Evolutionary conservation across 2,329 filamentous ascomycete species (phyloP), one percentile per base, ranked within the genome.

Genomic region (Aspergillus phoenicis): DNA sequence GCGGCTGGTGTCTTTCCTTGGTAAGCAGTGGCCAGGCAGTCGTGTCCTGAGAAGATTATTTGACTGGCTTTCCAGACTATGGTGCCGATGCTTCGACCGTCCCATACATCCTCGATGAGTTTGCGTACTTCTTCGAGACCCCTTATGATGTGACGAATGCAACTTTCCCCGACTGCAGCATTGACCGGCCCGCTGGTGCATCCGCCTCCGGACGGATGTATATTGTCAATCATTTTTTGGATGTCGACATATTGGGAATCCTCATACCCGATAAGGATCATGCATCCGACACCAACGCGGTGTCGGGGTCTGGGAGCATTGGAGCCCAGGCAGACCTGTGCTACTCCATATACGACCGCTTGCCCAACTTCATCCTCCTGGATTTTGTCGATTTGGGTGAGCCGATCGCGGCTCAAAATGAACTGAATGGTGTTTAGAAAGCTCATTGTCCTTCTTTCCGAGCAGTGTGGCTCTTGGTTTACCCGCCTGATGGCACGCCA

Each of bases 201-300:
- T 73, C 70, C 13, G 64, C 75, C 5, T 68, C 73, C 4, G 78
- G 75, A 11, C 73, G 77, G 4, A 81, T 83, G 79, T 79, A 79
- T 58, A 73, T 82, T 38, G 74, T 82, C 61, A 83, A 83, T 60
- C 81, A 83, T 66, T 82, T 81, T 63, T 68, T 82, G 2, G 77
- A 82, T 62, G 65, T 76, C 8, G 73, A 80, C 53, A 65, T 81
- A 30, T 58, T 78, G 0, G 79, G 79, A 6, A 70, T 80, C 13
- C 66, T 75, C 38, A 66, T 81, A n/a, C 81, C 81, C 5, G 78
- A 81, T 57, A 71, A 78, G 15, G 63, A 68, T 4, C 71, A 67
- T 13, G 77, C 78, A 11, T 62, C 59, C 3, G 73, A 64, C 20
- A 82, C 81, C 1, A 83, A 83, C 59, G 77, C 79, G 7, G 75